Conservation (phyloP, 2,329 filamentous ascomycete genomes). For the Geosmithia flava region DNA sequence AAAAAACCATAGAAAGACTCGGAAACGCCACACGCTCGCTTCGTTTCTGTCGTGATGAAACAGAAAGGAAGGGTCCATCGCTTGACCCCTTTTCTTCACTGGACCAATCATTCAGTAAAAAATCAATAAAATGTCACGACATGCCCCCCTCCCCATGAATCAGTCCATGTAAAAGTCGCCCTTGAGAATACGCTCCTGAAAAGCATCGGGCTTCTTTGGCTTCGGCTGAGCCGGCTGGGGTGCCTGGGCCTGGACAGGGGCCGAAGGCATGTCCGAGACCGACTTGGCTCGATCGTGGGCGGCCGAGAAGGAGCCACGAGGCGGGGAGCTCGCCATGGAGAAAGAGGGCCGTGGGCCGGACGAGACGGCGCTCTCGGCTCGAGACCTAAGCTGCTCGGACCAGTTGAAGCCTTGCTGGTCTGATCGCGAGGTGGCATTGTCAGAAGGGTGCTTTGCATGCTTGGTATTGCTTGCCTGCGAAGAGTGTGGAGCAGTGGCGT, state of each 20-base stretch:
- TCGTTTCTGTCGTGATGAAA: too few species aligned
- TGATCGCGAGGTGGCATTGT: conserved; percentile 49
- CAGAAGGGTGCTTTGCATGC: conserved; percentile 48
- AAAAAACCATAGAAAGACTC: too few species aligned
- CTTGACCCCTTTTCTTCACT: too few species aligned
- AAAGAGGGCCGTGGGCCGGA: conserved; percentile 42
- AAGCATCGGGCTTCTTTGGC: conserved; percentile 72
- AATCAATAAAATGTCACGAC: too few species aligned
- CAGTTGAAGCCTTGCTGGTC: conserved; percentile 88
- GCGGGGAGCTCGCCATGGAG: conserved; percentile 38
- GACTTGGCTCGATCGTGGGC: conserved; percentile 59
- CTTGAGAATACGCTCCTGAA: conserved; percentile 94
- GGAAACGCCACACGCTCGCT: too few species aligned
- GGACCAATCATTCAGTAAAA: background rate
- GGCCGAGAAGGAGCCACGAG: conserved; percentile 16
- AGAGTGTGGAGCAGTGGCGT: conserved; percentile 12
- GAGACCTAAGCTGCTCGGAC: conserved; percentile 87
- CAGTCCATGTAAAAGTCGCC: conserved; percentile 98
- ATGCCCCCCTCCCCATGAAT: conserved; percentile 8
- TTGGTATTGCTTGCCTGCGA: conserved; percentile 49
- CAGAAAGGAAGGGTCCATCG: too few species aligned
- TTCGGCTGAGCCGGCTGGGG: conserved; percentile 32
- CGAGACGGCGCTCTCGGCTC: conserved; percentile 68
- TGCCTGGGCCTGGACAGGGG: conserved; percentile 36
- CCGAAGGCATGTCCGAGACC: conserved; percentile 49